These are phyloP conservation scores for Coniella lustricola DNA, from an alignment of 2,329 filamentous ascomycete genomes.

Conservation along the genomic window DNA sequence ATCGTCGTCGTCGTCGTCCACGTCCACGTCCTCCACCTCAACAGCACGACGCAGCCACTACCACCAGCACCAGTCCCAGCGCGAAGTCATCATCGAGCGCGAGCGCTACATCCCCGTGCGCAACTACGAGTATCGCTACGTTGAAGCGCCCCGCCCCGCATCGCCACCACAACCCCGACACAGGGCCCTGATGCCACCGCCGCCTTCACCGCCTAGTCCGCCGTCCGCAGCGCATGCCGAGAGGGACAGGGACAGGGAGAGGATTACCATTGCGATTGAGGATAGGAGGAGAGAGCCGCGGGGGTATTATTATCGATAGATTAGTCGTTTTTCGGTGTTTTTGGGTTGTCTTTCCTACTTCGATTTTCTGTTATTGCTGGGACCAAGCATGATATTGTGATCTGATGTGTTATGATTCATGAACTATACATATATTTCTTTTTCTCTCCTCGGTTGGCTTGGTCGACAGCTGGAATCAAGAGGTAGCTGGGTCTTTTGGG, in stretches of 20 bases:
- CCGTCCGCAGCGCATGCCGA: slow-evolving; percentile 24
- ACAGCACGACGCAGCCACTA: slow-evolving; percentile 12
- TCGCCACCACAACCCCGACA: slow-evolving; percentile 31
- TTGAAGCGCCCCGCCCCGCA: slow-evolving; percentile 34
- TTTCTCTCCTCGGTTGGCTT: too few relatives aligned
- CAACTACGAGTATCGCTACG: slow-evolving; percentile 44
- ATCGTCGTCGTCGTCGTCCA: slow-evolving; percentile 9
- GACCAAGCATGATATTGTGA: too few relatives aligned
- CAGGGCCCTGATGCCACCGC: slow-evolving; percentile 29
- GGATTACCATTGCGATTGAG: slow-evolving; percentile 26
- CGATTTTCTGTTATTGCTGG: too few relatives aligned
- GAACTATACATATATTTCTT: too few relatives aligned
- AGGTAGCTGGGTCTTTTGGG: too few relatives aligned
- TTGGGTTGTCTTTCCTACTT: too few relatives aligned
- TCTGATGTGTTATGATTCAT: too few relatives aligned
- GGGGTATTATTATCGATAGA: slow-evolving; percentile 25
- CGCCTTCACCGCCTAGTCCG: slow-evolving; percentile 20
- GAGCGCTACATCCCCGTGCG: slow-evolving; percentile 40
- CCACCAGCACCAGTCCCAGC: slow-evolving; percentile 20
- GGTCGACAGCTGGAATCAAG: too few relatives aligned
- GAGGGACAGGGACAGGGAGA: slow-evolving; percentile 28
- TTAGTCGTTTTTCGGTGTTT: background rate
- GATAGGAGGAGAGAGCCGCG: slow-evolving; percentile 25
- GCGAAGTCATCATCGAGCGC: slow-evolving; percentile 45
- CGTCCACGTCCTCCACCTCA: slow-evolving; percentile 9